A percentile compares a stretch with the other conserved stretches of the same genome.
phyloP scores from a whole-genome alignment of 1,284 basidiomycete genomes.

The Leccinum solheimii region DNA sequence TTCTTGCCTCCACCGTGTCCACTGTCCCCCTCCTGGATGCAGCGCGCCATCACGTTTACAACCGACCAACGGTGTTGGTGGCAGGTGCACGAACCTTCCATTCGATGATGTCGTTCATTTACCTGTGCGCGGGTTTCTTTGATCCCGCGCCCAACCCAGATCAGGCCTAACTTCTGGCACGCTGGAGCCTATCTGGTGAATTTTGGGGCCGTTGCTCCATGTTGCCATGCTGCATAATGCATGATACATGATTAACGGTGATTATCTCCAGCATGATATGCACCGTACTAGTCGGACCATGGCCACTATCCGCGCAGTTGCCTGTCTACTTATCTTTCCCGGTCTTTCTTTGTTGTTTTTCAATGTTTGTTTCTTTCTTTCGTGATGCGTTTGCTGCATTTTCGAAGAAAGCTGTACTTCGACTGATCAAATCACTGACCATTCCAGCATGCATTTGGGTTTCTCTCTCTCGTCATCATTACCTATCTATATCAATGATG shows the following conservation, averaged over 20 bases:
- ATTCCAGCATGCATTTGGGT: neutral
- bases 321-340: neutral
- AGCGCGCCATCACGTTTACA: neutral
- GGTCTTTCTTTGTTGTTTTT: neutral
- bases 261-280: conserved; percentile 24
- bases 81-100: neutral
- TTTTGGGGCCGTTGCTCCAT: neutral
- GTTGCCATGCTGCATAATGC: neutral
- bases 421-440: neutral
- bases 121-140: neutral
- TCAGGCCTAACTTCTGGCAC: neutral
- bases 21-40: neutral
- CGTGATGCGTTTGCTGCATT: neutral
- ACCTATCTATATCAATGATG: neutral
- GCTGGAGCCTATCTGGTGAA: neutral
- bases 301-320: neutral
- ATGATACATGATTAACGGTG: conserved; percentile 25
- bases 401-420: neutral
- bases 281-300: neutral
- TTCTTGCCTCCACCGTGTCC: neutral
- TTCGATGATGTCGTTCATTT: neutral
- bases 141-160: neutral
- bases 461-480: conserved; percentile 17
- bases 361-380: neutral
- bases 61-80: neutral